A percentile compares a stretch with the other conserved stretches of the same genome.
Evolutionary conservation across 306 rosid species (phyloP).

Genomic region (Pterocarpus macrocarpus): DNA sequence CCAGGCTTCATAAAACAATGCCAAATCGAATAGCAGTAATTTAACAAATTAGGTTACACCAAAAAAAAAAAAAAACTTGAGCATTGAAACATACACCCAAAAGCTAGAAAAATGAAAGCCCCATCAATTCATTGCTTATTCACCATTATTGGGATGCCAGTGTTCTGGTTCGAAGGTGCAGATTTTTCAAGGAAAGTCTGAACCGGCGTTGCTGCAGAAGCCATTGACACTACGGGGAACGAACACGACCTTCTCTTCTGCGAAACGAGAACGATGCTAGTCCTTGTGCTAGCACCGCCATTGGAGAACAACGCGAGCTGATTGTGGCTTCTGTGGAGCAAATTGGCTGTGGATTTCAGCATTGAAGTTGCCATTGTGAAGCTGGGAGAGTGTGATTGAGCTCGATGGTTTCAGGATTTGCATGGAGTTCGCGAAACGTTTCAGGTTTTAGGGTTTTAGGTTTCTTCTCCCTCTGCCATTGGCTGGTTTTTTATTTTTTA

Average conservation of each 20-base stretch:
- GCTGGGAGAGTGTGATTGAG: background rate
- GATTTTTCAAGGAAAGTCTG: slow-evolving; percentile 54
- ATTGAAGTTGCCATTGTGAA: slow-evolving; percentile 49
- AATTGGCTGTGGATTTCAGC: slow-evolving; percentile 34
- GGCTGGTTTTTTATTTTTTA: background rate
- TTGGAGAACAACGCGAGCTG: slow-evolving; percentile 42
- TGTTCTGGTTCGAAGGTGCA: slow-evolving; percentile 19
- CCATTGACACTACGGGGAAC: slow-evolving; percentile 43
- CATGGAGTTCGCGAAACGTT: background rate
- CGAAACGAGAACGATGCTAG: slow-evolving; percentile 16
- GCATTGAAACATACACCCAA: slow-evolving; percentile 14
- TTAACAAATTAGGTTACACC: background rate
- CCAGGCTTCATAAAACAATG: background rate
- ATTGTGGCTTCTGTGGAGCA: slow-evolving; percentile 39
- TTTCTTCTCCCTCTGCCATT: background rate
- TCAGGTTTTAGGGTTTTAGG: slow-evolving; percentile 11
- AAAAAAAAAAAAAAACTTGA: background rate
- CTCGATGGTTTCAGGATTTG: slow-evolving; percentile 19
- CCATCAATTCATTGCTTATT: background rate
- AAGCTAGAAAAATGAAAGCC: background rate
- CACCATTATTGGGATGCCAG: slow-evolving; percentile 60
- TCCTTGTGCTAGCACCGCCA: background rate
- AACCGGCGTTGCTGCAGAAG: slow-evolving; percentile 46
- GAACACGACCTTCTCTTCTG: slow-evolving; percentile 41
- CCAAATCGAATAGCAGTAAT: background rate